A percentile compares a stretch with the other conserved stretches of the same genome.
phyloP scores from a whole-genome alignment of 1,284 basidiomycete species.

The Puccinia coronata region DNA sequence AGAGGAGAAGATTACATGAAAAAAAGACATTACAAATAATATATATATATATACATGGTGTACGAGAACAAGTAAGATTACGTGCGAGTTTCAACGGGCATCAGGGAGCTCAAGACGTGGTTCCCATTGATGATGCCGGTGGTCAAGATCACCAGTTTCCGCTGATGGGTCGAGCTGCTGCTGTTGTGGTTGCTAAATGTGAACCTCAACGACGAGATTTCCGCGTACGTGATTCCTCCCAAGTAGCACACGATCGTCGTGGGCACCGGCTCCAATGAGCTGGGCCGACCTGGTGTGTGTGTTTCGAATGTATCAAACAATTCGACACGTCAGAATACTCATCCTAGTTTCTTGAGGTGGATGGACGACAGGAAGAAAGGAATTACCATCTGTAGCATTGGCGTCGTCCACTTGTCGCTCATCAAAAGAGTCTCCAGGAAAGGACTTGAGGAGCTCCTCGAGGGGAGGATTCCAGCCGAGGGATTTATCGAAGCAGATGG shows the following conservation, averaged over 20 bases:
- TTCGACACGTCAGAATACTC: no score
- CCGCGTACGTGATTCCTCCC: conserved; percentile 97
- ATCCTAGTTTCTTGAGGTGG: no score
- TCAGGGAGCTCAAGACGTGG: conserved; percentile 51
- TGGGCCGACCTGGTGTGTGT: not conserved
- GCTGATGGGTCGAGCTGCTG: conserved; percentile 66
- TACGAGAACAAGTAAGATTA: not conserved
- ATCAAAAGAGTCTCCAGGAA: conserved; percentile 80
- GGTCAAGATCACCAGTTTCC: conserved; percentile 52
- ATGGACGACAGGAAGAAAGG: no score
- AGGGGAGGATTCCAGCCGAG: conserved; percentile 93
- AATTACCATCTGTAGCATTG: conserved; percentile 54
- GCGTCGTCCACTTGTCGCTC: conserved; percentile 65
- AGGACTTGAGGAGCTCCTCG: conserved; percentile 76
- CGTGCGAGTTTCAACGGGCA: conserved; percentile 41
- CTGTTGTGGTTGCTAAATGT: conserved; percentile 28
- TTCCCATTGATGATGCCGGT: conserved; percentile 54
- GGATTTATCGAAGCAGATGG: conserved; percentile 62
- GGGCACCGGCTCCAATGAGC: conserved; percentile 52
- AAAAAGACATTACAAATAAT: not conserved
- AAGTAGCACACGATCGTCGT: conserved; percentile 95
- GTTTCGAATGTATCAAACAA: no score
- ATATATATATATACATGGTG: not conserved
- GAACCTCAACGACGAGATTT: conserved; percentile 88
- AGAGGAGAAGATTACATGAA: not conserved